Evolutionary conservation across 2,329 filamentous ascomycete species (phyloP), one percentile per base, ranked within the genome.

Genomic region (Xylaria arbuscula): DNA sequence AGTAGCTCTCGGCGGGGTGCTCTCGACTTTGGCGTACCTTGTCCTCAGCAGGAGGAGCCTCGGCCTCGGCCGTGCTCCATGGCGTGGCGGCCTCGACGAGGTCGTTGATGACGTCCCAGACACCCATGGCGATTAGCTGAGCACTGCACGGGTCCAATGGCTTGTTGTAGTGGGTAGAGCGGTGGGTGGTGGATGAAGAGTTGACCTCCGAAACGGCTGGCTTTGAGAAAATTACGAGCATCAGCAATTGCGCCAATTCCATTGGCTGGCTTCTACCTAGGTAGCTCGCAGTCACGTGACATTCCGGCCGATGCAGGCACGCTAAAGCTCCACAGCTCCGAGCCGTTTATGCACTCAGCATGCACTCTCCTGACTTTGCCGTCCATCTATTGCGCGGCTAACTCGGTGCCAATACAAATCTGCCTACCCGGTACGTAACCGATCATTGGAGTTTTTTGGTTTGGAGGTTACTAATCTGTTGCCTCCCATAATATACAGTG

Each of bases 21-120:
- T 53, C 50, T 60, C 17, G 15, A 67, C 45, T 38, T 50, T 62
- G 53, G 59, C 53, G 58, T 83, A 86, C 84, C 85, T 85, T 80
- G 86, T 88, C 83, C 88, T 89, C 84, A 85, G 89, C 83, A 85
- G 88, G 83, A 85, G 89, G 84, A 86, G 88, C 88, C 82, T 91
- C 89, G 74, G 89, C 89, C 80, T 90, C 86, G 74, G 85, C 88
- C 73, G 85, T 85, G 79, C 83, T 84, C 89, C 89, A 91, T 79
- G 89, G 89, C 82, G 86, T 84, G 74, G 86, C 88, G 71, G 88
- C 88, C 82, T 90, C 87, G 78, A 89, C 82, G 78, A 91, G 83
- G 79, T 90, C 89, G 78, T 84, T 85, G 77, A 89, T 85, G 74
- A 85, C 82, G 81, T 90, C 88, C 87, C 88, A 90, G 83, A 90